Evolutionary conservation across 192 early-diverging fungal genomes (phyloP).

Genomic region (Linnemannia schmuckeri): DNA sequence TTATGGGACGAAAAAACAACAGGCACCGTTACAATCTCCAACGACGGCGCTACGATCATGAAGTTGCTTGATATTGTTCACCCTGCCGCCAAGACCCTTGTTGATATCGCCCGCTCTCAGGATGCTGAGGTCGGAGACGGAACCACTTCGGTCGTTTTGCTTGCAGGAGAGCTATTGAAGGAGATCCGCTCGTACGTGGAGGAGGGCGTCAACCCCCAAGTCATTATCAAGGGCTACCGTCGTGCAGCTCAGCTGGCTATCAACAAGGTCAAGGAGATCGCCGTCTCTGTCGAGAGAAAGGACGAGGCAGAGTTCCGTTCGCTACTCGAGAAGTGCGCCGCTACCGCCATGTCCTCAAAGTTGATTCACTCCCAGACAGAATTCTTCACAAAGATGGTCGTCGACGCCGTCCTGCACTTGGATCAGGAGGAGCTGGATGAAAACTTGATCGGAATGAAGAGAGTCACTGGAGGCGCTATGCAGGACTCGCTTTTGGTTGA

Average conservation of each 20-base stretch:
- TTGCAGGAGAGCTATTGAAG: conserved; percentile 97
- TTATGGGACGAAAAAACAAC: background rate
- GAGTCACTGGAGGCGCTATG: conserved; percentile 98
- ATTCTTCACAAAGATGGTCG: conserved; percentile 99
- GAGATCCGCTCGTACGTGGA: conserved; percentile 95
- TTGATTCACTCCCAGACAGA: conserved; percentile 96
- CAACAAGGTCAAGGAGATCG: conserved; percentile 93
- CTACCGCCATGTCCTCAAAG: conserved; percentile 98
- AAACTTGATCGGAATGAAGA: conserved; percentile 98
- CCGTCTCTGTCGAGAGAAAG: conserved; percentile 85
- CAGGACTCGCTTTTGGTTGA: conserved; percentile 95
- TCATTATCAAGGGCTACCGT: conserved; percentile 95
- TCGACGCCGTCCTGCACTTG: conserved; percentile 94
- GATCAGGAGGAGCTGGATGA: conserved; percentile 98
- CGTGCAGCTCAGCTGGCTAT: conserved; percentile 92
- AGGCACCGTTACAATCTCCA: conserved; percentile 96
- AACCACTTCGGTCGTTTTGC: conserved; percentile 96
- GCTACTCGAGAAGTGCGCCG: conserved; percentile 95
- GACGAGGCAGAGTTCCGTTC: conserved; percentile 89
- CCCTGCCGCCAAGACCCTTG: conserved; percentile 97
- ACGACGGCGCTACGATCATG: conserved; percentile 99
- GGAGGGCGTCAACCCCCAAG: conserved; percentile 94
- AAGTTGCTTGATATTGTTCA: conserved; percentile 98
- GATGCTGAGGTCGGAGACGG: conserved; percentile 99
- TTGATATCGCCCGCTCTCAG: conserved; percentile 98